Evolutionary conservation across 2,329 filamentous ascomycete genomes (phyloP).

Genomic region (Bipolaris cookei): DNA sequence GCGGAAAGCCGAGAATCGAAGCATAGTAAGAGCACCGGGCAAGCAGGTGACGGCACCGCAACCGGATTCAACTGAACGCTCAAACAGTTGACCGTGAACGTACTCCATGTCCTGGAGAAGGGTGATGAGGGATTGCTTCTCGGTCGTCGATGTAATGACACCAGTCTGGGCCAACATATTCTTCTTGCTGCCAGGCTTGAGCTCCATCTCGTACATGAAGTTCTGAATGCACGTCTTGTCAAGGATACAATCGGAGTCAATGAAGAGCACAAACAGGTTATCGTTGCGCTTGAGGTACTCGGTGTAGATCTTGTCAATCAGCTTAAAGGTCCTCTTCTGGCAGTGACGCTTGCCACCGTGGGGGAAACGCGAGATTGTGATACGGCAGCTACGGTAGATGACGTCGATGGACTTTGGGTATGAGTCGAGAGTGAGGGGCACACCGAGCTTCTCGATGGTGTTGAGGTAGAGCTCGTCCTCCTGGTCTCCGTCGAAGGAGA

Average conservation of each 20-base stretch:
- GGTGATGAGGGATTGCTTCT: slow-evolving; percentile 86
- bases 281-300: slow-evolving; percentile 87
- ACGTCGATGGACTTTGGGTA: slow-evolving; percentile 94
- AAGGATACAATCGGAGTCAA: slow-evolving; percentile 95
- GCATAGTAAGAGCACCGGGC: slow-evolving; percentile 91
- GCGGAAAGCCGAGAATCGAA: slow-evolving; percentile 94
- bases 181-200: slow-evolving; percentile 87
- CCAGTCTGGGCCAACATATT: slow-evolving; percentile 98
- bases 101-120: slow-evolving; percentile 98
- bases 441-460: slow-evolving; percentile 83
- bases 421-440: slow-evolving; percentile 74
- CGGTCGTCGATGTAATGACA: slow-evolving; percentile 92
- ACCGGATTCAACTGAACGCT: slow-evolving; percentile 91
- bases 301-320: slow-evolving; percentile 91
- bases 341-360: slow-evolving; percentile 94
- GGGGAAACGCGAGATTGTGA: slow-evolving; percentile 90
- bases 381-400: slow-evolving; percentile 77
- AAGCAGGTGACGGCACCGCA: slow-evolving; percentile 95
- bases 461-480: slow-evolving; percentile 89
- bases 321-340: slow-evolving; percentile 89
- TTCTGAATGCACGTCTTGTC: slow-evolving; percentile 93
- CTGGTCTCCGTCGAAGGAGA: slow-evolving; percentile 91
- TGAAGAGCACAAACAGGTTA: slow-evolving; percentile 93
- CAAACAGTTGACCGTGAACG: slow-evolving; percentile 94
- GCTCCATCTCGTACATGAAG: slow-evolving; percentile 98